Conservation (phyloP, 495 filamentous ascomycete genomes). For the Penicillium daleae region DNA sequence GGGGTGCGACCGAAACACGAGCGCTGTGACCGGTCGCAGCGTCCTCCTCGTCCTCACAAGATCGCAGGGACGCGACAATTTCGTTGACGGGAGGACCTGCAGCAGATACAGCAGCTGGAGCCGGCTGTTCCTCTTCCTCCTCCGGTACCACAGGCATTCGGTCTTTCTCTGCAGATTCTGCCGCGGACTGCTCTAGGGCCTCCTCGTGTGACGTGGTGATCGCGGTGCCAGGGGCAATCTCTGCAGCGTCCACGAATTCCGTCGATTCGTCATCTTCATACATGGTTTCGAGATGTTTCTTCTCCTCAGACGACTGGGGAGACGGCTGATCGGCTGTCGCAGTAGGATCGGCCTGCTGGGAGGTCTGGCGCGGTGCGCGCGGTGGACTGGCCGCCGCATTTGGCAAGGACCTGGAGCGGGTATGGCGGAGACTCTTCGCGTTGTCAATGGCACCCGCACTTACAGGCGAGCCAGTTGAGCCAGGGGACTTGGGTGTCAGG, state of each 20-base stretch:
- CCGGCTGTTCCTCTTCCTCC: slow-evolving; percentile 25
- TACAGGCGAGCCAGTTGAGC: slow-evolving; percentile 37
- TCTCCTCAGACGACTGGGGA: slow-evolving; percentile 40
- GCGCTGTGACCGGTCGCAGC: slow-evolving; percentile 28
- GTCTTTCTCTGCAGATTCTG: slow-evolving; percentile 21
- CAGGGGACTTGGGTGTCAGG: slow-evolving; percentile 36
- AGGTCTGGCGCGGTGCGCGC: slow-evolving; percentile 21
- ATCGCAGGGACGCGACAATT: slow-evolving; percentile 29
- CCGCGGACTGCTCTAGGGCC: slow-evolving; percentile 9
- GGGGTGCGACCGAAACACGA: slow-evolving; percentile 28
- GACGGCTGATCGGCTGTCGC: slow-evolving; percentile 26
- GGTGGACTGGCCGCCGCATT: slow-evolving; percentile 34
- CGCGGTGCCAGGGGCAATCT: slow-evolving; percentile 27
- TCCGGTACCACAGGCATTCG: slow-evolving; percentile 33
- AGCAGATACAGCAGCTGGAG: neutral
- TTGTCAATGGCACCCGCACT: slow-evolving; percentile 32
- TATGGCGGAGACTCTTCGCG: slow-evolving; percentile 39
- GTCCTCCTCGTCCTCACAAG: slow-evolving; percentile 23
- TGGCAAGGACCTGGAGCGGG: slow-evolving; percentile 60
- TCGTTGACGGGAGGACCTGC: slow-evolving; percentile 21
- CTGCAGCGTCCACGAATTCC: slow-evolving; percentile 34
- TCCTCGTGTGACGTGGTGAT: slow-evolving; percentile 26
- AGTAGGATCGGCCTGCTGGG: slow-evolving; percentile 19
- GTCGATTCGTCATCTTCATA: slow-evolving; percentile 46
- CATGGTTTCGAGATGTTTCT: slow-evolving; percentile 45